These are phyloP conservation scores for Talaromyces sp. DNA, from an alignment of 2,329 filamentous ascomycete genomes.

Conservation along the genomic window DNA sequence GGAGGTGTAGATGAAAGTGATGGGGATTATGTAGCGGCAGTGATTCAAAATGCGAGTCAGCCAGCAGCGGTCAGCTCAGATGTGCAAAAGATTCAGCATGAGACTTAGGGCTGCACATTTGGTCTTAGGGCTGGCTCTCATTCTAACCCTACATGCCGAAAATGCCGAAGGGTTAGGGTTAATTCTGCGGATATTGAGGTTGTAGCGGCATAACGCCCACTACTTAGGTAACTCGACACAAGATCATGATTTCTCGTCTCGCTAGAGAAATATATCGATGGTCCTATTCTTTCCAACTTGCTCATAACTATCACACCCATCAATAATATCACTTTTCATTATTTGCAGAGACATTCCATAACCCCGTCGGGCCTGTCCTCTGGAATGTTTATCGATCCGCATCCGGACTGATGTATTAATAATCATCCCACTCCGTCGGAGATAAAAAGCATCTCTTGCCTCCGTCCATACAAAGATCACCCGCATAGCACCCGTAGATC, in stretches of 20 bases:
- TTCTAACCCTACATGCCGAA: no score
- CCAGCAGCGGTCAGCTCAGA: neutral
- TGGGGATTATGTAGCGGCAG: neutral
- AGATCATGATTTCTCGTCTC: neutral
- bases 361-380: no score
- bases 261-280: neutral
- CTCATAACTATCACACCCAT: neutral
- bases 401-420: neutral
- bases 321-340: neutral
- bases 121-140: neutral
- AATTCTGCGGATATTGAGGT: no score
- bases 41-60: neutral
- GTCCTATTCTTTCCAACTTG: neutral
- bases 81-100: neutral
- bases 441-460: neutral
- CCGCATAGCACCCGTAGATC: neutral
- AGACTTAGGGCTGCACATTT: neutral
- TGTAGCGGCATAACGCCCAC: neutral
- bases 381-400: no score
- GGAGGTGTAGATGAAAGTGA: neutral
- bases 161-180: no score
- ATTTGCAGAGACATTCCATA: neutral
- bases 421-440: conserved; percentile 6
- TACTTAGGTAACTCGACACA: neutral
- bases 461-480: neutral